These are phyloP conservation scores for Planoprotostelium fungivorum DNA, from an alignment of 78 protist genomes.

Conservation along the genomic window DNA sequence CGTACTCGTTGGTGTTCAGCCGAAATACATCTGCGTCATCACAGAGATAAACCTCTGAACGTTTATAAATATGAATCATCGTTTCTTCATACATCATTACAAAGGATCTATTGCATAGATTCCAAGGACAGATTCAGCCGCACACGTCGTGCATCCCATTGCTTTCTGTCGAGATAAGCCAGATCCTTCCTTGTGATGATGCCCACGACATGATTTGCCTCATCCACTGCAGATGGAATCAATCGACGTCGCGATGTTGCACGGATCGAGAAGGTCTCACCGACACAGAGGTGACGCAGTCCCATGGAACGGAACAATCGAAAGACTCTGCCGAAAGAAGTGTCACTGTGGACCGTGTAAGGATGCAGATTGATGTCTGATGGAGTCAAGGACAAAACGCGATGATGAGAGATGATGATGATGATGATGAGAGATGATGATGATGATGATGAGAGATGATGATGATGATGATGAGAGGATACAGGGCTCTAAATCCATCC, in stretches of 20 bases:
- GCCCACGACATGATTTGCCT: constrained; percentile 62
- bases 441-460: too few species aligned
- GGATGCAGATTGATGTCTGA: constrained; percentile 37
- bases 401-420: too few species aligned
- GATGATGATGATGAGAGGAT: constrained; percentile 3
- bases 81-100: too few species aligned
- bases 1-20: too few species aligned
- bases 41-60: too few species aligned
- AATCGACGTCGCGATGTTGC: not conserved
- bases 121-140: not conserved
- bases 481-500: constrained; percentile 53
- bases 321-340: constrained; percentile 48
- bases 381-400: too few species aligned
- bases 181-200: constrained; percentile 81
- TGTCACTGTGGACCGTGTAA: constrained; percentile 39
- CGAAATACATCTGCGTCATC: too few species aligned
- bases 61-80: too few species aligned
- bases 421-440: too few species aligned
- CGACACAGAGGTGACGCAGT: constrained; percentile 79
- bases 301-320: constrained; percentile 76
- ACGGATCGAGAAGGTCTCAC: not conserved
- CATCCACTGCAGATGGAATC: constrained; percentile 13
- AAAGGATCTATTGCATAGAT: too few species aligned
- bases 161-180: not conserved
- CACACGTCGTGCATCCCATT: not conserved